phyloP scores from a whole-genome alignment of 2,329 filamentous ascomycete species.

The Colletotrichum horii region DNA sequence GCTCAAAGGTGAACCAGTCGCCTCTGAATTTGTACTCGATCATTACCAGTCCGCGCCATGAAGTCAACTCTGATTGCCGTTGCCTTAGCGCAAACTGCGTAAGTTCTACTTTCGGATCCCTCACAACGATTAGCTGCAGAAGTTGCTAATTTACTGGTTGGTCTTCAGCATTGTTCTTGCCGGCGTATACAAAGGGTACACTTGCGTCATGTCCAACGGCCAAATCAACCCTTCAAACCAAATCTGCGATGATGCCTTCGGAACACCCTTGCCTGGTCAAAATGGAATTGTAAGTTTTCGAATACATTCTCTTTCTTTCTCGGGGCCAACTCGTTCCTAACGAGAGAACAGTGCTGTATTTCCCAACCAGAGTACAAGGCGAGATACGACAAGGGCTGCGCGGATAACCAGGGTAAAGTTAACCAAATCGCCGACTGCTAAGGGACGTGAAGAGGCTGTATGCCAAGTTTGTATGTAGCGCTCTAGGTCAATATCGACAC shows the following conservation, averaged over 20 bases:
- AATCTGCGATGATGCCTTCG: background rate
- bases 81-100: background rate
- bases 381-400: background rate
- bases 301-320: background rate
- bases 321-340: fast-evolving
- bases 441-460: fast-evolving
- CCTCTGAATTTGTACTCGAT: background rate
- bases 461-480: background rate
- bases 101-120: background rate
- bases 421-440: background rate
- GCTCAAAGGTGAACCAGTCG: fast-evolving
- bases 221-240: background rate
- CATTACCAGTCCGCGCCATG: background rate
- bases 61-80: background rate
- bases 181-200: background rate
- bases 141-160: background rate
- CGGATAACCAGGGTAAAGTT: background rate
- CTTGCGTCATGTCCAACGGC: background rate
- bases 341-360: background rate
- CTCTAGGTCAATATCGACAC: background rate
- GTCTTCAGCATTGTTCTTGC: background rate
- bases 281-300: background rate
- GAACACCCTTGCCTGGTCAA: background rate
- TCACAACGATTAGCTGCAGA: background rate
- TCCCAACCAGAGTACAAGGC: background rate